Percentiles rank a stretch among this genome's conserved stretches.
phyloP scores from a whole-genome alignment of 257 asterid genomes.

The Hygrophila difformis region DNA sequence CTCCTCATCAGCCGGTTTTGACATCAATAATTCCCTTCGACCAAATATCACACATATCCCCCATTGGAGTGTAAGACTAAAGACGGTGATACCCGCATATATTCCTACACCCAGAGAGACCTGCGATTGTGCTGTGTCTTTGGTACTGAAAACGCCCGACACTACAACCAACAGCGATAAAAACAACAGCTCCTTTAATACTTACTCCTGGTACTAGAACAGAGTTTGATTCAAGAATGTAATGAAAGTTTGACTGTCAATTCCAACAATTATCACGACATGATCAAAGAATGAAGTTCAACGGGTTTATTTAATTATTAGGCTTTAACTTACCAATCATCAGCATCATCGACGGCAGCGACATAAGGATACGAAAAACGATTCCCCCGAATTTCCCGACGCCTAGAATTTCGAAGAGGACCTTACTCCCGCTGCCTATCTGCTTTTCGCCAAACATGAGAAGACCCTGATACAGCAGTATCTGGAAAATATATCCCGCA shows the following conservation, averaged over 20 bases:
- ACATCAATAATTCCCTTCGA: no score
- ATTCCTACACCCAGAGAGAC: no score
- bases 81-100: no score
- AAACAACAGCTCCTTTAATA: no score
- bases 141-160: not conserved
- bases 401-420: constrained; percentile 32
- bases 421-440: constrained; percentile 35
- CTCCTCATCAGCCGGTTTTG: no score
- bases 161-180: not conserved
- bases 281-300: no score
- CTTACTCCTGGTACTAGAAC: no score
- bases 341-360: constrained; percentile 44
- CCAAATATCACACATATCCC: no score
- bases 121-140: not conserved
- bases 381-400: constrained; percentile 40
- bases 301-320: not conserved
- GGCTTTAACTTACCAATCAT: constrained; percentile 34
- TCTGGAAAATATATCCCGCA: constrained; percentile 33
- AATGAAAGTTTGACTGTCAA: no score
- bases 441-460: constrained; percentile 34
- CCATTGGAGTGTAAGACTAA: no score
- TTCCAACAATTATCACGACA: no score
- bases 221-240: no score
- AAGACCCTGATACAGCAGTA: constrained; percentile 37
- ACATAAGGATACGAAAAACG: constrained; percentile 44